Evolutionary conservation across 768 basidiomycete species (phyloP), one percentile per base, ranked within the genome.

Genomic region (Lactarius deliciosus): DNA sequence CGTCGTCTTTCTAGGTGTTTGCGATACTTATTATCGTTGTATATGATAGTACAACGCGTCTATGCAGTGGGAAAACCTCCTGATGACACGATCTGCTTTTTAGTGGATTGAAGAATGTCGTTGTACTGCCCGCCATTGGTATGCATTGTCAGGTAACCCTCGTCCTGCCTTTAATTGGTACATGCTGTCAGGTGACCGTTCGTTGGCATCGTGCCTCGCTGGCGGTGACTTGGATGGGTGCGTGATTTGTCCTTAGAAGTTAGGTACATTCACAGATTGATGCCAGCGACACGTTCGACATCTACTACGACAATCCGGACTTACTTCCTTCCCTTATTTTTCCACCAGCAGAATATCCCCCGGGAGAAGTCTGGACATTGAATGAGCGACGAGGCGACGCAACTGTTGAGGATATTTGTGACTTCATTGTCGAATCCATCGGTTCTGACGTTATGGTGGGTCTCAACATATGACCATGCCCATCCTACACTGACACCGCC

Each of bases 201-300:
- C 90, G 0, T 72, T 91, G 50, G 82, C 91, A 11, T 90, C 88
- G 2, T 85, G 83, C 67, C 80, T 92, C 18, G 87, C 83, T 11
- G 90, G 90, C 41, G 91, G 91, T 0, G 91, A 92, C 77, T 77
- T 92, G n/a, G 91, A 92, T 64, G 91, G 91, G 89, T 90, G 73
- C 30, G 40, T 25, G 25, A 30, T 47, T 16, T 56, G 22, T 9
- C 41, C 47, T 30, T 8, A n/a, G 53, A 5, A 30, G 36, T 60
- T 38, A 45, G 5, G 56, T 60, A 63, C 38, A 63, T 57, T 15
- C 47, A 50, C 22, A 50, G 10, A 47, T 66, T 57, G 41, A 64
- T 64, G 25, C n/a, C 71, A 90, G 90, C 5, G 90, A 92, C 69
- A 71, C 81, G 38, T 92, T 86, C 71, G 80, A 84, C 20, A 76